These are phyloP conservation scores for Medicago ruthenica DNA, from an alignment of 306 rosid genomes.

Conservation along the genomic window DNA sequence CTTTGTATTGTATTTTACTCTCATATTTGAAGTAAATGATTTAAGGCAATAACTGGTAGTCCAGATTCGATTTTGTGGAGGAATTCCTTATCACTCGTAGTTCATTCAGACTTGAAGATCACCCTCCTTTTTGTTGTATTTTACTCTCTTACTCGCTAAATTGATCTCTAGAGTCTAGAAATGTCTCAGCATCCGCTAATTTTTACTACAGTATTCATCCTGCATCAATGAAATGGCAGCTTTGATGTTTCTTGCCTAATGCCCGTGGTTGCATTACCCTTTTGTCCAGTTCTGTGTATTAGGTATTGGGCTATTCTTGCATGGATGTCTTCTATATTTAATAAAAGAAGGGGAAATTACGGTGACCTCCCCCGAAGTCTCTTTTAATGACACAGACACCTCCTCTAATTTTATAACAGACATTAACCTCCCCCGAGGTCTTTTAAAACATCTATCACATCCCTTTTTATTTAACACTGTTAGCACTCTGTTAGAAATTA, in stretches of 20 bases:
- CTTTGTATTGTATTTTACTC: slow-evolving; percentile 9
- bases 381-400: no score
- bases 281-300: slow-evolving; percentile 13
- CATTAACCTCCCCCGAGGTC: no score
- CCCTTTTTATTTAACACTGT: no score
- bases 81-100: slow-evolving; percentile 17
- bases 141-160: neutral
- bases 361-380: no score
- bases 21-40: neutral
- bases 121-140: slow-evolving; percentile 8
- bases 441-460: no score
- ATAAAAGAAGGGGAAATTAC: no score
- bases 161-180: slow-evolving; percentile 10
- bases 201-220: slow-evolving; percentile 1
- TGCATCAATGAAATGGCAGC: slow-evolving; percentile 5
- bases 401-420: no score
- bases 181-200: slow-evolving; percentile 15
- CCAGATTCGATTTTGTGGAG: slow-evolving; percentile 22
- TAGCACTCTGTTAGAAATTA: no score
- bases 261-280: slow-evolving; percentile 6
- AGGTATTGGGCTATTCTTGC: slow-evolving; percentile 15
- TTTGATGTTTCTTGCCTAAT: slow-evolving; percentile 22
- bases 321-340: slow-evolving; percentile 2
- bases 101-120: slow-evolving; percentile 14
- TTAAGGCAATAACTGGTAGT: neutral